Conservation (phyloP, 169 alveolate species). For the Plasmodium fragile region DNA sequence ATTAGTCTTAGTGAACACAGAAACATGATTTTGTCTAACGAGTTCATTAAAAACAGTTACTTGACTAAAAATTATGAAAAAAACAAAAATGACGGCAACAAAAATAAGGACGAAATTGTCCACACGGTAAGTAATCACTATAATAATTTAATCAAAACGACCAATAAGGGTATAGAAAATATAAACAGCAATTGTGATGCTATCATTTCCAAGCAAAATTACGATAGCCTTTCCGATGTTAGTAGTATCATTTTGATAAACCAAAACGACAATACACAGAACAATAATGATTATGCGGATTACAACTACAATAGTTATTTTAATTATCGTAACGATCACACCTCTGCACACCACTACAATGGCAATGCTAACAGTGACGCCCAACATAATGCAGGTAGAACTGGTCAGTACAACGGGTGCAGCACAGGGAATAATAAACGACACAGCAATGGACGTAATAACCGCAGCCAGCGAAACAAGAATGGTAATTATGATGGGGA, state of each 20-base stretch:
- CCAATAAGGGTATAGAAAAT: constrained; percentile 51
- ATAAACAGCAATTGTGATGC: constrained; percentile 30
- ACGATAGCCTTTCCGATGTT: constrained; percentile 28
- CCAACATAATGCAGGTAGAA: background rate
- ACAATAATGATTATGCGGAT: constrained; percentile 1
- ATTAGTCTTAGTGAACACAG: background rate
- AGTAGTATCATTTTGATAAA: constrained; percentile 7
- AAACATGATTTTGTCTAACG: background rate
- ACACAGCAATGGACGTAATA: background rate
- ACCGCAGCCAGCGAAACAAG: background rate
- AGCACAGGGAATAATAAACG: background rate
- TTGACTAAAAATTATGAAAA: background rate
- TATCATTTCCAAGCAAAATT: background rate
- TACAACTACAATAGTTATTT: background rate
- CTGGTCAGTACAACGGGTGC: background rate
- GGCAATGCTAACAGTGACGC: background rate
- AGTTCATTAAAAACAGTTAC: background rate
- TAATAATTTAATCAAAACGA: constrained; percentile 28
- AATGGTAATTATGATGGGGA: background rate
- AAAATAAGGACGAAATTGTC: constrained; percentile 3
- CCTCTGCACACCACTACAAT: constrained; percentile 1
- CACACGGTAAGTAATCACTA: constrained; percentile 56
- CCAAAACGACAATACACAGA: background rate
- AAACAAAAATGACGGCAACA: background rate
- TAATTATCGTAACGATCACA: constrained; percentile 9